Percentiles rank a stretch among this genome's conserved stretches.
phyloP scores from a whole-genome alignment of 352 stramenopile species.

The Pythium monospermum region DNA sequence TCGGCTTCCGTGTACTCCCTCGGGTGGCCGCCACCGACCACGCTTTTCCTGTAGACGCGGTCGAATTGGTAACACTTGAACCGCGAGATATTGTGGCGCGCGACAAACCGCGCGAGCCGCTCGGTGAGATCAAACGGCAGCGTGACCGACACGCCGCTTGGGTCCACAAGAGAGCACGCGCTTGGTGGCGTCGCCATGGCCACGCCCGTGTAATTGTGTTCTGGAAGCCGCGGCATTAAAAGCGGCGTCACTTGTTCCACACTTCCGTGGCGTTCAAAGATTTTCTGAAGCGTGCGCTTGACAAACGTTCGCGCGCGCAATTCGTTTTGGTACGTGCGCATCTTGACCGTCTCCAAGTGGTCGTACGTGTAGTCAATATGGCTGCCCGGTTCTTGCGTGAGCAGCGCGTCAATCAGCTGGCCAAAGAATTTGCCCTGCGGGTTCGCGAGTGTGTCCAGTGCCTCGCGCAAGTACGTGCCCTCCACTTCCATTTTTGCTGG shows the following conservation, averaged over 20 bases:
- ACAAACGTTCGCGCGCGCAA: constrained; percentile 64
- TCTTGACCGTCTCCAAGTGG: constrained; percentile 75
- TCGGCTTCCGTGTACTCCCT: constrained; percentile 78
- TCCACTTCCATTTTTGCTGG: constrained; percentile 84
- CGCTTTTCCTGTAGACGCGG: constrained; percentile 73
- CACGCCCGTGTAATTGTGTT: constrained; percentile 67
- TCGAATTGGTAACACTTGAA: constrained; percentile 86
- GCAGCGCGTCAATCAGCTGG: constrained; percentile 74
- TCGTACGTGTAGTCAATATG: constrained; percentile 88
- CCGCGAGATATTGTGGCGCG: constrained; percentile 70
- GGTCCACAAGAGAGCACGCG: constrained; percentile 63
- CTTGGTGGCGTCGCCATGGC: constrained; percentile 47
- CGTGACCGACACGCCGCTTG: constrained; percentile 71
- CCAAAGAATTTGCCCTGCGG: constrained; percentile 88
- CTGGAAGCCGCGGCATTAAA: constrained; percentile 62
- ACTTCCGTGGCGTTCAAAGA: constrained; percentile 80
- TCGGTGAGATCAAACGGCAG: constrained; percentile 84
- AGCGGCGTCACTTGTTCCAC: constrained; percentile 74
- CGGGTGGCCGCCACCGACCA: constrained; percentile 64
- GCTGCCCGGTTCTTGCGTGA: constrained; percentile 66
- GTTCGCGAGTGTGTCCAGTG: constrained; percentile 82
- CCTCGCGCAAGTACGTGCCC: constrained; percentile 75
- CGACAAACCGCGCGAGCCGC: constrained; percentile 73
- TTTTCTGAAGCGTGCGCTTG: constrained; percentile 62
- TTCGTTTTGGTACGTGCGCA: constrained; percentile 59